Base-by-base conservation (phyloP, 148 eudicot genomes). In the Nyssa sinensis region DNA sequence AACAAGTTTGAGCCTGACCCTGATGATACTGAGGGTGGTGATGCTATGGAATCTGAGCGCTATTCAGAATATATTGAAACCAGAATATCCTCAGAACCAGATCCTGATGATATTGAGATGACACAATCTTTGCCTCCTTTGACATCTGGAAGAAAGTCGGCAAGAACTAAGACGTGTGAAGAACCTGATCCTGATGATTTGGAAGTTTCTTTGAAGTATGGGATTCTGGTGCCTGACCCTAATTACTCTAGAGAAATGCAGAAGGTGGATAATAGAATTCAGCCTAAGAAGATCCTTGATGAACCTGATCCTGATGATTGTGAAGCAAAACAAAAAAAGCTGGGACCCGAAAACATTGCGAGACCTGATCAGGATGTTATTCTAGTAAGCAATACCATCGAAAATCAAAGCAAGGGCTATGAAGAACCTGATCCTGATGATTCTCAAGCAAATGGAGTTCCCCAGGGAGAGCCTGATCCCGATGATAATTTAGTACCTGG, bases 161-260 rank as follows among this genome's bases (percentile, higher is more conserved):
- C 67, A 13, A 37, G 17, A 37, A 72, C 31, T 69, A 65, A 66
- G 58, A 0, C 64, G 9, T 59, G 0, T 29, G 67, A 59, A 39
- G 88, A 81, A 75, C 76, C 81, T 59, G 80, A 85, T 78, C 85
- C 79, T 44, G 85, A 80, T 77, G 78, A 84, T 80, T 74, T n/a
- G n/a, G n/a, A n/a, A n/a, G n/a, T n/a, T n/a, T n/a, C n/a, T n/a
- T n/a, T n/a, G n/a, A n/a, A n/a, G n/a, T n/a, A n/a, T n/a, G n/a
- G n/a, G n/a, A n/a, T n/a, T n/a, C n/a, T n/a, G n/a, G n/a, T n/a
- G n/a, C n/a, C n/a, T n/a, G n/a, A n/a, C n/a, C n/a, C 66, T 13
- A 17, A 29, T 62, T 62, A 61, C 51, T 33, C 78, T 65, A 47
- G 24, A 35, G 8, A 64, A 16, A 58, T 58, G 68, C 72, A 64